These are phyloP conservation scores for Fonsecaea erecta DNA, from an alignment of 2,329 filamentous ascomycete genomes.

Conservation along the genomic window DNA sequence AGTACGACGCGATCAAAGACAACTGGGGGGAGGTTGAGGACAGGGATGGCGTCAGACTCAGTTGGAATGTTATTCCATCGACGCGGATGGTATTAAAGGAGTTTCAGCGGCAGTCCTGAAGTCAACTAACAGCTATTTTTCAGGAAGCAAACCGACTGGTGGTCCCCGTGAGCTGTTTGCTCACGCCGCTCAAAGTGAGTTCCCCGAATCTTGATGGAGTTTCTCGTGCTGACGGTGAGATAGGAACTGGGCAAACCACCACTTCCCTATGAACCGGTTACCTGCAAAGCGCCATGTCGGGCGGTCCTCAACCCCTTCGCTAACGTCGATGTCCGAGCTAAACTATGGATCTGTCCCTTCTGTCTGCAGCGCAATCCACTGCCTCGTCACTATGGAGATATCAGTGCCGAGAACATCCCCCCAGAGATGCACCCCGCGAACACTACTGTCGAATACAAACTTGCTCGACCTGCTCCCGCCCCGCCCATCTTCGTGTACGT, in stretches of 20 bases:
- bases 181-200: constrained; percentile 83
- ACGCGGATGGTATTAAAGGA: constrained; percentile 76
- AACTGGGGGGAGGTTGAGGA: constrained; percentile 97
- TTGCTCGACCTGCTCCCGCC: constrained; percentile 65
- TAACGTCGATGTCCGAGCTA: constrained; percentile 68
- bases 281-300: constrained; percentile 93
- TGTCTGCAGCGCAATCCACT: constrained; percentile 69
- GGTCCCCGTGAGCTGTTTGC: constrained; percentile 93
- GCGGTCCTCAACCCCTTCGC: constrained; percentile 97
- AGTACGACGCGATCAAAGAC: constrained; percentile 87
- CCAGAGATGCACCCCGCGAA: constrained; percentile 68
- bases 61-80: constrained; percentile 99
- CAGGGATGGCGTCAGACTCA: constrained; percentile 90
- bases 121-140: constrained; percentile 39
- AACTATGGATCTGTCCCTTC: constrained; percentile 72
- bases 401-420: constrained; percentile 67
- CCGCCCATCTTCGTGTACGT: constrained; percentile 71
- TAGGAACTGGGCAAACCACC: constrained; percentile 94
- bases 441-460: constrained; percentile 70
- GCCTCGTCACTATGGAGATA: constrained; percentile 71
- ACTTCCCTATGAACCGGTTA: constrained; percentile 93
- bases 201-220: background rate
- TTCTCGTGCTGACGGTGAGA: constrained; percentile 77
- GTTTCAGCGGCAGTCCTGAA: background rate
- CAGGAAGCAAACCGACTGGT: constrained; percentile 93